Evolutionary conservation across 2,329 filamentous ascomycete species (phyloP), one percentile per base, ranked within the genome.

Genomic region (Lecanicillium sp.): DNA sequence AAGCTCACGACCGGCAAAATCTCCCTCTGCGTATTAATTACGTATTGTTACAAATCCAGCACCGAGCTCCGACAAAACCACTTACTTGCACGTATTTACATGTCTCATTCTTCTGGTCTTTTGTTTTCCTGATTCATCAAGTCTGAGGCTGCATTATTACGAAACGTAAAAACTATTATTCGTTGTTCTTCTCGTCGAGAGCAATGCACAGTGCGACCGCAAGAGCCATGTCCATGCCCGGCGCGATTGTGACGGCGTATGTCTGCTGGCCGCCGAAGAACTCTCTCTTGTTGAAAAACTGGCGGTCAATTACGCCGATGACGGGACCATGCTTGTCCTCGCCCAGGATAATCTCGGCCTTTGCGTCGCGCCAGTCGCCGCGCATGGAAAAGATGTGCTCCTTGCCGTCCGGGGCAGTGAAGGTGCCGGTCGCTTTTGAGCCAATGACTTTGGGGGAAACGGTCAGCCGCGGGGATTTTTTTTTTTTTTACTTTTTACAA

Each of bases 121-220:
- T n/a, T n/a, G n/a, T n/a, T n/a, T n/a, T n/a, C n/a, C n/a, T n/a
- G n/a, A n/a, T n/a, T n/a, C n/a, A n/a, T n/a, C n/a, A n/a, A n/a
- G n/a, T n/a, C n/a, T n/a, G n/a, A n/a, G n/a, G n/a, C n/a, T n/a
- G n/a, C n/a, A n/a, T n/a, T n/a, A n/a, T n/a, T n/a, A n/a, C n/a
- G 33, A 19, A 19, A 5, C 19, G 3, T 21, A 6, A 8, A 24
- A 8, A n/a, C n/a, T 46, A 50, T 26, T 46, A 42, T 12, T 66
- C 63, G 20, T 66, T 65, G 29, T 83, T 77, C 67, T 75, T 76
- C 71, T 86, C 82, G 54, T 87, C 84, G 51, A 87, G 66, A 51
- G 77, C 81, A 44, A 87, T 80, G 58, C 81, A 86, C 57, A 87
- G 67, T 10, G 83, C 84, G 0, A 73, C 78, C 54, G 87, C 75